These are phyloP conservation scores for Aspergillus felis DNA, from an alignment of 2,329 filamentous ascomycete species.

Conservation along the genomic window DNA sequence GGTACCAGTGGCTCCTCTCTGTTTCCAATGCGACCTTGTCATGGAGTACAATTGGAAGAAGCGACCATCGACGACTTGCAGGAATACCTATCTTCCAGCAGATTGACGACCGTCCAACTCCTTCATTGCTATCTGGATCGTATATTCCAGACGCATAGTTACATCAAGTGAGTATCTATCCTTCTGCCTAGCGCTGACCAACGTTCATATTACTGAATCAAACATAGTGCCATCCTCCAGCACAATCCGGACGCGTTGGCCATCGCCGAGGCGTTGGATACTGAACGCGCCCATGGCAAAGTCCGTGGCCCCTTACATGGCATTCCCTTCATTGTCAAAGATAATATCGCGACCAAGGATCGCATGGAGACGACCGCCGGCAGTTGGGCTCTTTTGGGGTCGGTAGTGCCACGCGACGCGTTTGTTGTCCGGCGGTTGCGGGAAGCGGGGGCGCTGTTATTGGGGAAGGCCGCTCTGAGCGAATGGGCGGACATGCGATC, in stretches of 20 bases:
- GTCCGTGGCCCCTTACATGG: conserved; percentile 67
- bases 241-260: conserved; percentile 63
- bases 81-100: conserved; percentile 50
- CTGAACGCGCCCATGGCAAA: conserved; percentile 54
- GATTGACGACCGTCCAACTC: conserved; percentile 56
- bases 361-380: conserved; percentile 72
- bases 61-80: conserved; percentile 68
- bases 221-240: conserved; percentile 50
- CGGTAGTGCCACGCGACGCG: conserved; percentile 64
- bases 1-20: conserved; percentile 31
- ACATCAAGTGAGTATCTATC: conserved; percentile 52
- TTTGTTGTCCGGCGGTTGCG: conserved; percentile 59
- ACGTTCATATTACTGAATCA: background rate
- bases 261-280: conserved; percentile 60
- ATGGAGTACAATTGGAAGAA: conserved; percentile 61
- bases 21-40: conserved; percentile 63
- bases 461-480: conserved; percentile 67
- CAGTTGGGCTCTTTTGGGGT: conserved; percentile 62
- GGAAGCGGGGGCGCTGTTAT: conserved; percentile 62
- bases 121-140: conserved; percentile 61
- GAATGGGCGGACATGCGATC: conserved; percentile 73
- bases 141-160: conserved; percentile 59
- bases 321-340: conserved; percentile 72
- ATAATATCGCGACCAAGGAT: conserved; percentile 63
- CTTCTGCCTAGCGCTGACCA: background rate